Evolutionary conservation across 805 yeast genomes (phyloP).

Genomic region (Candida ficus): DNA sequence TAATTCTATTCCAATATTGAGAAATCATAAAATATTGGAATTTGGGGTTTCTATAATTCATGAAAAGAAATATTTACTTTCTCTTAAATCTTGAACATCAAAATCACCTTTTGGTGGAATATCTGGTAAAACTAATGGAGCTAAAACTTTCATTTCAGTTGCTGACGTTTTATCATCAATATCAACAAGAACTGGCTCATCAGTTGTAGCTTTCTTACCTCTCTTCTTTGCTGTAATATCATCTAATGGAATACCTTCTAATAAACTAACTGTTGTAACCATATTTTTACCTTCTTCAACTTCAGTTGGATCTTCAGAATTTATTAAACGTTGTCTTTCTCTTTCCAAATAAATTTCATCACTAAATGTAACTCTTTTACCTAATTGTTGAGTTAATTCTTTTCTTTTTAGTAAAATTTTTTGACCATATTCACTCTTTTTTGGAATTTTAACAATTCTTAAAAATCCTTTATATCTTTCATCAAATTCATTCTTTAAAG

Average conservation of each 20-base stretch:
- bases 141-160: slow-evolving; percentile 36
- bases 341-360: slow-evolving; percentile 76
- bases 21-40: slow-evolving; percentile 1
- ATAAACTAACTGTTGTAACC: slow-evolving; percentile 67
- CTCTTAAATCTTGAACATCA: slow-evolving; percentile 66
- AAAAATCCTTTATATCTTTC: slow-evolving; percentile 71
- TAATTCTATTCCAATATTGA: background rate
- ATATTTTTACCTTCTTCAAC: slow-evolving; percentile 46
- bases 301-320: slow-evolving; percentile 45
- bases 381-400: slow-evolving; percentile 41
- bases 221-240: slow-evolving; percentile 8
- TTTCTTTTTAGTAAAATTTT: slow-evolving; percentile 46
- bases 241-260: slow-evolving; percentile 23
- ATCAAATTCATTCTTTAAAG: slow-evolving; percentile 73
- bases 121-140: slow-evolving; percentile 65
- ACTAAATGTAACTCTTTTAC: slow-evolving; percentile 50
- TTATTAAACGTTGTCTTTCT: slow-evolving; percentile 50
- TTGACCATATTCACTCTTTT: slow-evolving; percentile 44
- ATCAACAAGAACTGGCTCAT: background rate
- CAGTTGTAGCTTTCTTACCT: slow-evolving; percentile 12
- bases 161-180: slow-evolving; percentile 12
- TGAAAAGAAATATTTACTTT: slow-evolving; percentile 76
- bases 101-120: slow-evolving; percentile 80
- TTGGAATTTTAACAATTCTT: slow-evolving; percentile 52
- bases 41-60: slow-evolving; percentile 4